Evolutionary conservation across 2,329 filamentous ascomycete species (phyloP).

Genomic region (Rhinocladiella mackenziei): DNA sequence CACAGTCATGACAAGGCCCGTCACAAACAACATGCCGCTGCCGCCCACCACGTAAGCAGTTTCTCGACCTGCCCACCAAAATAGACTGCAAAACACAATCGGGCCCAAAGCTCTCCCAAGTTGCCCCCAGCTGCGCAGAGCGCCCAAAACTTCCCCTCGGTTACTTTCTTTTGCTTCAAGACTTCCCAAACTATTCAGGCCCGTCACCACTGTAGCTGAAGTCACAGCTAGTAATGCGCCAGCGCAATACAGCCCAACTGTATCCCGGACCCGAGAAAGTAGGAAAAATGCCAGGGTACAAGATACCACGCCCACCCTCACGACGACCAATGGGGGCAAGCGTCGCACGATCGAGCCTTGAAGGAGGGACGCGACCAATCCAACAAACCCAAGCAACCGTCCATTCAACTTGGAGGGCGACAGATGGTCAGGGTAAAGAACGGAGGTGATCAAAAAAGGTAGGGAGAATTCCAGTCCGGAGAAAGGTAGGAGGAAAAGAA

Average conservation of each 20-base stretch:
- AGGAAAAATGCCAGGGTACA: slow-evolving; percentile 78
- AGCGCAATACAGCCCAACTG: slow-evolving; percentile 71
- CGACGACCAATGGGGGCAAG: slow-evolving; percentile 72
- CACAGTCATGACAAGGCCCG: slow-evolving; percentile 12
- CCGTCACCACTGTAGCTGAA: slow-evolving; percentile 90
- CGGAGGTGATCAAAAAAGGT: slow-evolving; percentile 87
- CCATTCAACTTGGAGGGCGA: slow-evolving; percentile 70
- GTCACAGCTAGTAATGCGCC: slow-evolving; percentile 83
- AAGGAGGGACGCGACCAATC: slow-evolving; percentile 83
- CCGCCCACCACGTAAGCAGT: slow-evolving; percentile 79
- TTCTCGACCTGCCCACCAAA: slow-evolving; percentile 96
- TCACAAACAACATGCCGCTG: slow-evolving; percentile 70
- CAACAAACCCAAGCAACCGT: slow-evolving; percentile 81
- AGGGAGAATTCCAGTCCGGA: slow-evolving; percentile 97
- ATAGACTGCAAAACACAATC: slow-evolving; percentile 85
- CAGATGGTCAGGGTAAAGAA: slow-evolving; percentile 72
- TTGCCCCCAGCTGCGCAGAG: slow-evolving; percentile 77
- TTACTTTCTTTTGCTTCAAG: slow-evolving; percentile 80
- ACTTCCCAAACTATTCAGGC: slow-evolving; percentile 84
- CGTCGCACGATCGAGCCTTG: slow-evolving; percentile 89
- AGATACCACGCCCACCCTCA: slow-evolving; percentile 72
- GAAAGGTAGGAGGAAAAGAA: slow-evolving; percentile 92
- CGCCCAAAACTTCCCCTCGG: slow-evolving; percentile 79
- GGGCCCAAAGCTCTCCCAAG: slow-evolving; percentile 82
- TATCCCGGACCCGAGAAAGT: slow-evolving; percentile 64